Conservation (phyloP, 768 basidiomycete species). For the Termitomyces heimii region DNA sequence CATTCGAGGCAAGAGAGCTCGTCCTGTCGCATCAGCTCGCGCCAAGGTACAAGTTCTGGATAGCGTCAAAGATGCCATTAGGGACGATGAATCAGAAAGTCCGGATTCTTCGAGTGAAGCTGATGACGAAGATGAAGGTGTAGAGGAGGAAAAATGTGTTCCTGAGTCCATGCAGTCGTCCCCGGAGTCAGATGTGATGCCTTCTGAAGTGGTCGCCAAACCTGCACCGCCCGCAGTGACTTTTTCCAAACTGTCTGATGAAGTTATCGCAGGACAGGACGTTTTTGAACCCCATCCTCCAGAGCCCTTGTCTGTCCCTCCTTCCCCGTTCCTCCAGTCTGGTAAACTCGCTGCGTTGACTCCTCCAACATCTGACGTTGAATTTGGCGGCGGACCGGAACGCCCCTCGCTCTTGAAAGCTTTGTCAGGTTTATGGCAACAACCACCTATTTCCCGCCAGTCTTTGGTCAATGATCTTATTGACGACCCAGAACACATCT, state of each 20-base stretch:
- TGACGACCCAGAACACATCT: slow-evolving; percentile 86
- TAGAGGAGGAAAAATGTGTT: slow-evolving; percentile 33
- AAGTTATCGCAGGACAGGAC: slow-evolving; percentile 1
- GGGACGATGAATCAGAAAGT: slow-evolving; percentile 68
- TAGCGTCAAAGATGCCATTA: slow-evolving; percentile 85
- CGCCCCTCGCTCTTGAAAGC: slow-evolving; percentile 77
- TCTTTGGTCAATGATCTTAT: slow-evolving; percentile 65
- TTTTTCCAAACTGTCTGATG: slow-evolving; percentile 9
- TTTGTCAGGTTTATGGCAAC: slow-evolving; percentile 76
- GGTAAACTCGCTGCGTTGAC: slow-evolving; percentile 29
- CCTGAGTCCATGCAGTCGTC: slow-evolving; percentile 21
- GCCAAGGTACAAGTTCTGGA: slow-evolving; percentile 87
- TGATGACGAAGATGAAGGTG: slow-evolving; percentile 48
- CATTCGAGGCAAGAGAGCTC: slow-evolving; percentile 78
- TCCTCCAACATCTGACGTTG: slow-evolving; percentile 48
- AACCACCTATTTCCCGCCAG: slow-evolving; percentile 47
- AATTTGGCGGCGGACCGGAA: slow-evolving; percentile 47
- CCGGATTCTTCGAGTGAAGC: slow-evolving; percentile 60
- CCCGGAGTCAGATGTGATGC: slow-evolving; percentile 19
- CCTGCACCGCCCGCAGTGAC: slow-evolving; percentile 18
- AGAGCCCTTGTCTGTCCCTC: slow-evolving; percentile 38
- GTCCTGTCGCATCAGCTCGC: slow-evolving; percentile 84
- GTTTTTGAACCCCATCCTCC: slow-evolving; percentile 16
- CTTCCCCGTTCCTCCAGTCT: slow-evolving; percentile 51
- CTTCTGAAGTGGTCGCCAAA: slow-evolving; percentile 19